Evolutionary conservation across 1,139 yeast genomes (phyloP).

Genomic region (Suhomyces coccinellae): DNA sequence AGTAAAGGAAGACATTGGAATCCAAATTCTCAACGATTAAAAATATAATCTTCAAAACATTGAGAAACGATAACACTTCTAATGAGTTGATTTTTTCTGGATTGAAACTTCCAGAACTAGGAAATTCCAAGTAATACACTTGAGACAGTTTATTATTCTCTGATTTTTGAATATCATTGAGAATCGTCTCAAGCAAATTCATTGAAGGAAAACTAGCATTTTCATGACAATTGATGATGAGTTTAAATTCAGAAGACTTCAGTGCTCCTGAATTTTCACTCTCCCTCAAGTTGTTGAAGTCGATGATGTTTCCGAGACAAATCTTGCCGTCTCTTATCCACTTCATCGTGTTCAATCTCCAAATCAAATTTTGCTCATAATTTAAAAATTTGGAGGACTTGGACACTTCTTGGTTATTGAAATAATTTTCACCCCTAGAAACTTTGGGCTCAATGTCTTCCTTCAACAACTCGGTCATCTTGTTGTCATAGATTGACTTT

Average conservation of each 20-base stretch:
- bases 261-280: slow-evolving; percentile 12
- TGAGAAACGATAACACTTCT: slow-evolving; percentile 33
- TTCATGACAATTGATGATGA: slow-evolving; percentile 40
- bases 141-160: slow-evolving; percentile 8
- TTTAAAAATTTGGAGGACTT: slow-evolving; percentile 26
- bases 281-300: slow-evolving; percentile 25
- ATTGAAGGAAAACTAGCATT: slow-evolving; percentile 32
- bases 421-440: neutral
- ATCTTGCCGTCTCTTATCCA: slow-evolving; percentile 28
- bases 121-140: slow-evolving; percentile 36
- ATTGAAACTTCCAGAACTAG: slow-evolving; percentile 31
- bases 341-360: slow-evolving; percentile 37
- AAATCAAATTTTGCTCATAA: slow-evolving; percentile 40
- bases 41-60: slow-evolving; percentile 33
- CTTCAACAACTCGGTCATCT: slow-evolving; percentile 5
- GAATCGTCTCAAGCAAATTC: slow-evolving; percentile 18
- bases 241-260: slow-evolving; percentile 20
- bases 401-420: neutral
- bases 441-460: neutral
- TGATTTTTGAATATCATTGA: slow-evolving; percentile 13
- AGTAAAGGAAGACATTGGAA: slow-evolving; percentile 33
- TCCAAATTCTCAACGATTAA: slow-evolving; percentile 21
- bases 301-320: slow-evolving; percentile 37
- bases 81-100: slow-evolving; percentile 24
- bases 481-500: slow-evolving; percentile 5